Evolutionary conservation across 169 alveolate species (phyloP).

Genomic region (Eimeria necatrix): DNA sequence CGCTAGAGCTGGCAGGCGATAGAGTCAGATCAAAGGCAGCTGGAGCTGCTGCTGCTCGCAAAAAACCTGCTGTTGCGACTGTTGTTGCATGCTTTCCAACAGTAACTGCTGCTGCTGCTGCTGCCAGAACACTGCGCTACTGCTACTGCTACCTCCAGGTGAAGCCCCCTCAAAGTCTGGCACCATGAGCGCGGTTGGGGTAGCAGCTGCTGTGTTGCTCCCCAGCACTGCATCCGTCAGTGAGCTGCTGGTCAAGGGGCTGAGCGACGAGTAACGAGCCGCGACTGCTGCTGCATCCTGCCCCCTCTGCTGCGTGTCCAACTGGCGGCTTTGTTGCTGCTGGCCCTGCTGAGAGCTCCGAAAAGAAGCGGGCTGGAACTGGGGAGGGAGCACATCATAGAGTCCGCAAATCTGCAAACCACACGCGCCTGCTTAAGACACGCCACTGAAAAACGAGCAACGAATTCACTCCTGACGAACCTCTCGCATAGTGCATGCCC

Average conservation of each 20-base stretch:
- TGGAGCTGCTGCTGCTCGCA: conserved; percentile 71
- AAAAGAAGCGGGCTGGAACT: conserved; percentile 59
- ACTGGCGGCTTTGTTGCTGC: conserved; percentile 52
- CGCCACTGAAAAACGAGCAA: background rate
- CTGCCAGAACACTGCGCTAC: conserved; percentile 64
- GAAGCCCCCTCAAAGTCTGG: conserved; percentile 60
- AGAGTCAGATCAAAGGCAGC: conserved; percentile 10
- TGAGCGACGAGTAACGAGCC: conserved; percentile 39
- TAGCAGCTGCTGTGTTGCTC: conserved; percentile 19
- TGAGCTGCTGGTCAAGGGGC: conserved; percentile 34
- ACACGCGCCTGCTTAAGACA: too few relatives aligned
- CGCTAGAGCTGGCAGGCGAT: conserved; percentile 2
- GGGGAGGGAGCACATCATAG: conserved; percentile 72
- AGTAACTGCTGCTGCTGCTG: conserved; percentile 55
- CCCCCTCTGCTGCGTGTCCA: conserved; percentile 22
- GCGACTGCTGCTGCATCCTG: conserved; percentile 44
- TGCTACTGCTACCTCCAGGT: conserved; percentile 62
- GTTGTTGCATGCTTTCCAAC: conserved; percentile 58
- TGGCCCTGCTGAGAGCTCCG: conserved; percentile 43
- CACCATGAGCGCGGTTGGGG: conserved; percentile 43
- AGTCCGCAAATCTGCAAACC: conserved; percentile 53
- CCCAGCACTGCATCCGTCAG: background rate
- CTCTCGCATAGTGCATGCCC: background rate
- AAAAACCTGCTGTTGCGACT: conserved; percentile 70
- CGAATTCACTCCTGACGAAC: background rate